These are phyloP conservation scores for Porogramme epimiltina DNA, from an alignment of 1,284 basidiomycete species.

Conservation along the genomic window DNA sequence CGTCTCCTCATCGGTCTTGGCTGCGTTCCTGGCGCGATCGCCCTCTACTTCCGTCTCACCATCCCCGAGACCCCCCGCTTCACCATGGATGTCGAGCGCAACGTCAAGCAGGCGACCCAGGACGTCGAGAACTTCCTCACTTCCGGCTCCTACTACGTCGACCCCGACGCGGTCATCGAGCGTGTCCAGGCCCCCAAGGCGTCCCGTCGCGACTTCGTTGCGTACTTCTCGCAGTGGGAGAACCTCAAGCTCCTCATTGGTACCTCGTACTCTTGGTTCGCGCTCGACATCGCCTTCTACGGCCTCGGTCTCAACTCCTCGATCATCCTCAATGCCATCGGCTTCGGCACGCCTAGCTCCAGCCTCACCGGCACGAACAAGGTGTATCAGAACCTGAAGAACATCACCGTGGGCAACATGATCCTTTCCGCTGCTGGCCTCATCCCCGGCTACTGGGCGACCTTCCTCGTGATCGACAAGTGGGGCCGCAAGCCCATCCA, in stretches of 20 bases:
- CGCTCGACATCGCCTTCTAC: conserved; percentile 80
- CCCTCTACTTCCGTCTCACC: conserved; percentile 78
- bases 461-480: conserved; percentile 30
- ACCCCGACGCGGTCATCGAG: conserved; percentile 60
- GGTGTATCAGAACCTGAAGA: conserved; percentile 33
- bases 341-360: conserved; percentile 39
- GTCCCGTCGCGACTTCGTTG: conserved; percentile 59
- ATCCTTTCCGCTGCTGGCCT: conserved; percentile 30
- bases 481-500: conserved; percentile 33
- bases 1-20: conserved; percentile 73
- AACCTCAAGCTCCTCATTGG: conserved; percentile 64
- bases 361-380: conserved; percentile 51
- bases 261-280: conserved; percentile 61
- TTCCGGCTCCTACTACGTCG: conserved; percentile 45
- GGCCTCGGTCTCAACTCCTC: conserved; percentile 80
- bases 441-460: conserved; percentile 31
- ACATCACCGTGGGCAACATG: conserved; percentile 30
- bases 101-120: conserved; percentile 70
- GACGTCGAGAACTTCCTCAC: conserved; percentile 72
- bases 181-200: conserved; percentile 68
- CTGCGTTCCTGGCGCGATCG: conserved; percentile 65
- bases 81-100: conserved; percentile 89
- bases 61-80: conserved; percentile 83
- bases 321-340: conserved; percentile 60
- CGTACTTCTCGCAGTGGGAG: conserved; percentile 62